These are phyloP conservation scores for Lactarius sp. DNA, from an alignment of 768 basidiomycete species.

Conservation along the genomic window DNA sequence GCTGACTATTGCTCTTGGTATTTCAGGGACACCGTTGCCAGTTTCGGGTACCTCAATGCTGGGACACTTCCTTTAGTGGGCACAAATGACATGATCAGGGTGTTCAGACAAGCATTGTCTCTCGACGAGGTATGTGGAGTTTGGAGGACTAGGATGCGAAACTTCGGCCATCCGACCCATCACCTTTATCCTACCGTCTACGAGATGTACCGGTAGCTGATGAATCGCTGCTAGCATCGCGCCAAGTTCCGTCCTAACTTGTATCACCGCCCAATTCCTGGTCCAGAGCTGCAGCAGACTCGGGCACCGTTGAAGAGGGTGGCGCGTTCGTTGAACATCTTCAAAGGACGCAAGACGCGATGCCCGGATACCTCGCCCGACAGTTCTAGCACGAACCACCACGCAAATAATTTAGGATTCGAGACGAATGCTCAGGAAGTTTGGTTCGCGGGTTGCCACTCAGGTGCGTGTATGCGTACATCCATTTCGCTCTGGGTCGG, in stretches of 20 bases:
- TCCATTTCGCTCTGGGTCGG: background rate
- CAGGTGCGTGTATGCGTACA: background rate
- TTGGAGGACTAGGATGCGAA: background rate
- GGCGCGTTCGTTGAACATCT: background rate
- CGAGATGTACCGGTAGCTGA: background rate
- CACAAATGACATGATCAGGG: constrained; percentile 56
- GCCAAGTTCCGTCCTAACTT: constrained; percentile 58
- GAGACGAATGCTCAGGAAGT: constrained; percentile 10
- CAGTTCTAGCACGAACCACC: background rate
- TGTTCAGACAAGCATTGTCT: constrained; percentile 71
- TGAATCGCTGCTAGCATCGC: constrained; percentile 43
- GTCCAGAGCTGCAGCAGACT: constrained; percentile 25
- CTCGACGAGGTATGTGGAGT: constrained; percentile 59
- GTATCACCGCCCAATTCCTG: constrained; percentile 42
- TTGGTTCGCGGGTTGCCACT: constrained; percentile 22
- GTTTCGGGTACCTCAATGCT: constrained; percentile 60
- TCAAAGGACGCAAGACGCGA: background rate
- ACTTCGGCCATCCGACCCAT: background rate
- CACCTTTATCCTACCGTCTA: too few relatives aligned
- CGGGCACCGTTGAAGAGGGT: constrained; percentile 5
- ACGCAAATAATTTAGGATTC: background rate
- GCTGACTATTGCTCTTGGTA: background rate
- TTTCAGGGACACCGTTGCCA: constrained; percentile 70
- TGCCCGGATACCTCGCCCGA: background rate
- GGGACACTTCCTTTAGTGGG: constrained; percentile 63